Evolutionary conservation across 2,329 filamentous ascomycete species (phyloP).

Genomic region (Apiospora hydei): DNA sequence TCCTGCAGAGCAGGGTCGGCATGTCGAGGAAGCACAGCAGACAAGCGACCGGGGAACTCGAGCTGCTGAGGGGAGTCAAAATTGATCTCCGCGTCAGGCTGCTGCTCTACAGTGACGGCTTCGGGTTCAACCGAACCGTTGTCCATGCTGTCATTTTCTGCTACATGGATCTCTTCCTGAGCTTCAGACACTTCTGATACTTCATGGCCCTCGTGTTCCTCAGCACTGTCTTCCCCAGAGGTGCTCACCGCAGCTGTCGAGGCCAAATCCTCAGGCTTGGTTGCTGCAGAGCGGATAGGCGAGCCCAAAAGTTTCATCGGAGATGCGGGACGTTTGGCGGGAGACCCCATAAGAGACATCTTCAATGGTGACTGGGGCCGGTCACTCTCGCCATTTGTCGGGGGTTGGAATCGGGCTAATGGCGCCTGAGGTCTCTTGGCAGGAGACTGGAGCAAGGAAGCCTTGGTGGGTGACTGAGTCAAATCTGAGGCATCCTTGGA

Average conservation of each 20-base stretch:
- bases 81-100: slow-evolving; percentile 39
- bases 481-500: slow-evolving; percentile 37
- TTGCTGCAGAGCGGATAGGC: slow-evolving; percentile 22
- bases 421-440: slow-evolving; percentile 52
- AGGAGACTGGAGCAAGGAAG: slow-evolving; percentile 59
- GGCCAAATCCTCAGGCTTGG: neutral
- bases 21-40: slow-evolving; percentile 52
- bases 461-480: slow-evolving; percentile 55
- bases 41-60: slow-evolving; percentile 54
- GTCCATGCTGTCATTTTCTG: slow-evolving; percentile 41
- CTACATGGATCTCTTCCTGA: neutral
- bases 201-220: neutral
- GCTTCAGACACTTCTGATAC: neutral
- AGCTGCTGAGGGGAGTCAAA: slow-evolving; percentile 46
- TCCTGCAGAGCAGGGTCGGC: slow-evolving; percentile 48
- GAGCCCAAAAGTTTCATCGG: slow-evolving; percentile 37
- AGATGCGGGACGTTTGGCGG: slow-evolving; percentile 41
- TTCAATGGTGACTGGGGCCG: slow-evolving; percentile 45
- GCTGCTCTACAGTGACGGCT: slow-evolving; percentile 33
- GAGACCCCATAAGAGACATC: slow-evolving; percentile 40
- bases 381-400: slow-evolving; percentile 39
- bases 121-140: slow-evolving; percentile 40
- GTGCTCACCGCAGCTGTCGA: neutral
- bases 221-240: neutral
- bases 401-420: slow-evolving; percentile 35